Conservation (phyloP, 2,329 filamentous ascomycete genomes). For the Microcyclosporella mali region DNA sequence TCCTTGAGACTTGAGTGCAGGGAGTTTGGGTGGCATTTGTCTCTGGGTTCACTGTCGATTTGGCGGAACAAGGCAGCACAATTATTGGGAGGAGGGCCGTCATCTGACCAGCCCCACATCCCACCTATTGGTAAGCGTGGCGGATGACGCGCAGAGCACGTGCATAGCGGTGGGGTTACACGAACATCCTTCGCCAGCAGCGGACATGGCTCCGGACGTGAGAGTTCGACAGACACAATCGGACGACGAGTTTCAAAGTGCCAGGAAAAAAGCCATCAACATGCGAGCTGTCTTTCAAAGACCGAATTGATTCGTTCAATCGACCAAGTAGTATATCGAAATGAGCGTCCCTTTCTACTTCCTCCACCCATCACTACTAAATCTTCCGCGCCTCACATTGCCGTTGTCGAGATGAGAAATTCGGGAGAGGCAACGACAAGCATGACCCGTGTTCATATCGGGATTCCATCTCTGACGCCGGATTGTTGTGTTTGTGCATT, state of each 20-base stretch:
- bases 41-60: not conserved
- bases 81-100: not conserved
- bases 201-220: too few species aligned
- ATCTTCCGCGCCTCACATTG: not conserved
- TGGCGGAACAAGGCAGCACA: not conserved
- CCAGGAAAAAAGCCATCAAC: not conserved
- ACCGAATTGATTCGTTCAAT: too few species aligned
- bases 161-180: too few species aligned
- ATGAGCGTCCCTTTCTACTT: too few species aligned
- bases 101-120: not conserved
- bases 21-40: conserved; percentile 7
- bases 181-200: too few species aligned
- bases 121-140: not conserved
- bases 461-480: conserved; percentile 6
- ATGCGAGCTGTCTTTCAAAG: too few species aligned
- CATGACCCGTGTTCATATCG: too few species aligned
- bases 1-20: not conserved
- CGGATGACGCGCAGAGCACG: conserved; percentile 1
- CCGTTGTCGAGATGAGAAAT: conserved; percentile 5
- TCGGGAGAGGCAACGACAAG: too few species aligned
- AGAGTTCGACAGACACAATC: too few species aligned
- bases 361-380: too few species aligned
- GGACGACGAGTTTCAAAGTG: too few species aligned
- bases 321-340: too few species aligned
- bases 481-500: conserved; percentile 6